Percentiles rank a stretch among this genome's conserved stretches.
These are phyloP conservation scores for Sarocladium kiliense DNA, from an alignment of 2,329 filamentous ascomycete species.

Conservation along the genomic window DNA sequence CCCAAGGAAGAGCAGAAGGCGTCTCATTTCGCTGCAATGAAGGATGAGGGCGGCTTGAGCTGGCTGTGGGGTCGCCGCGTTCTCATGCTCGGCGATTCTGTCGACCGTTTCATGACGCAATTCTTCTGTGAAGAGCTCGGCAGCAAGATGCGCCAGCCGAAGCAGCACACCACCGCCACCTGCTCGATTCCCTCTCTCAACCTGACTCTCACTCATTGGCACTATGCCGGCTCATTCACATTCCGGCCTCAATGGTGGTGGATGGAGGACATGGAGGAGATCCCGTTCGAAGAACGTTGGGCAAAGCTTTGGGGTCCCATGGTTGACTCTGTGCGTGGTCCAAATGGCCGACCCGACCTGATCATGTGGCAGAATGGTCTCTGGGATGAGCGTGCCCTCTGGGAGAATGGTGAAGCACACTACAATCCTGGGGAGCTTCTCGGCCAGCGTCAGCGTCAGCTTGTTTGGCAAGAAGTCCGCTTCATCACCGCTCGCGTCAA, in stretches of 20 bases:
- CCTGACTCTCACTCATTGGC: slow-evolving; percentile 6
- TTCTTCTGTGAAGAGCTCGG: slow-evolving; percentile 7
- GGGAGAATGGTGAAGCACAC: slow-evolving; percentile 7
- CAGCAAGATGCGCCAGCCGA: background rate
- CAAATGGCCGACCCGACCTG: background rate
- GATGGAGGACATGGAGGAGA: slow-evolving; percentile 9
- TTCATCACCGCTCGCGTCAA: slow-evolving; percentile 7
- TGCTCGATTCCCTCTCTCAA: slow-evolving; percentile 3
- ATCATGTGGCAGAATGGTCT: slow-evolving; percentile 7
- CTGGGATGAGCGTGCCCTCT: slow-evolving; percentile 8
- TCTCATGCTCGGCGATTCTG: slow-evolving; percentile 5
- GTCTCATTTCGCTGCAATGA: background rate
- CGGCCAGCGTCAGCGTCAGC: slow-evolving; percentile 7
- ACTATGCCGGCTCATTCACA: slow-evolving; percentile 6
- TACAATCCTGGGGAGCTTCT: background rate
- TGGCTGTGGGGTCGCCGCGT: slow-evolving; percentile 8
- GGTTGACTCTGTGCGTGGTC: background rate
- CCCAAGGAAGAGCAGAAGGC: background rate
- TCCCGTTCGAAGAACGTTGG: slow-evolving; percentile 8
- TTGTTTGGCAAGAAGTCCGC: slow-evolving; percentile 7
- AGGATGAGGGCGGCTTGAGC: background rate
- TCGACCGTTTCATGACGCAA: slow-evolving; percentile 2
- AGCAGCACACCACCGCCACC: slow-evolving; percentile 3
- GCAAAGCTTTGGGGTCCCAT: background rate
- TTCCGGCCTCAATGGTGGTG: slow-evolving; percentile 7